Conservation (phyloP, 495 filamentous ascomycete species). For the Xylaria cubensis region DNA sequence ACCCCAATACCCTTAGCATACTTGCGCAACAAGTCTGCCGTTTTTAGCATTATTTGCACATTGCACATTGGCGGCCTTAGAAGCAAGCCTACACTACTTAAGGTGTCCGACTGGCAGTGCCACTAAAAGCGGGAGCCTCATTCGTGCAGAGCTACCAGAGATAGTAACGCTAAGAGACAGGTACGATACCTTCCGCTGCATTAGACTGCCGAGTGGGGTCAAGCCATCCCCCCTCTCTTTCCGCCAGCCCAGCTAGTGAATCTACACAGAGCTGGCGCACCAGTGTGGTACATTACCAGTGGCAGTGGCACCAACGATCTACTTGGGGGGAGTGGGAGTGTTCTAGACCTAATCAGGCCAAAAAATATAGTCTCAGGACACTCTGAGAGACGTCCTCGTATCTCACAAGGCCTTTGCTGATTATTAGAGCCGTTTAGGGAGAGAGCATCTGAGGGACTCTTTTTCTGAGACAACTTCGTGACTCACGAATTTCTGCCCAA, state of each 20-base stretch:
- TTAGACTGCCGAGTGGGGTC: conserved; percentile 19
- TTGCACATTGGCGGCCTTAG: neutral
- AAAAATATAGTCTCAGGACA: neutral
- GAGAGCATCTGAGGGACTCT: neutral
- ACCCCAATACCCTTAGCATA: neutral
- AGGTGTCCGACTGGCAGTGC: conserved; percentile 9
- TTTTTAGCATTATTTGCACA: neutral
- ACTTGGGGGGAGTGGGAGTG: neutral
- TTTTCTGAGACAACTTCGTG: neutral
- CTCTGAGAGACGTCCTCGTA: neutral
- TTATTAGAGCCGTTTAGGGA: neutral
- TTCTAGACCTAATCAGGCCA: conserved; percentile 8
- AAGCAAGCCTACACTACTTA: no score
- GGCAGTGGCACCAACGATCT: neutral
- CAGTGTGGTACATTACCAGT: conserved; percentile 7
- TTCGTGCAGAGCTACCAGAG: conserved; percentile 9
- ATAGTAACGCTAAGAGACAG: conserved; percentile 9
- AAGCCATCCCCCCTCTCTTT: neutral
- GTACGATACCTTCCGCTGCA: conserved; percentile 3
- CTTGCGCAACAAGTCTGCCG: neutral
- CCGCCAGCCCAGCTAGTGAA: neutral
- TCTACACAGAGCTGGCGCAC: neutral
- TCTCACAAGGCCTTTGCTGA: neutral
- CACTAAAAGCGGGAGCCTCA: conserved; percentile 32
- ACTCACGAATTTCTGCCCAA: neutral